A percentile compares a stretch with the other conserved stretches of the same genome.
Conservation (phyloP, 73 alveolate genomes). For the Paramecium sexaurelia region DNA sequence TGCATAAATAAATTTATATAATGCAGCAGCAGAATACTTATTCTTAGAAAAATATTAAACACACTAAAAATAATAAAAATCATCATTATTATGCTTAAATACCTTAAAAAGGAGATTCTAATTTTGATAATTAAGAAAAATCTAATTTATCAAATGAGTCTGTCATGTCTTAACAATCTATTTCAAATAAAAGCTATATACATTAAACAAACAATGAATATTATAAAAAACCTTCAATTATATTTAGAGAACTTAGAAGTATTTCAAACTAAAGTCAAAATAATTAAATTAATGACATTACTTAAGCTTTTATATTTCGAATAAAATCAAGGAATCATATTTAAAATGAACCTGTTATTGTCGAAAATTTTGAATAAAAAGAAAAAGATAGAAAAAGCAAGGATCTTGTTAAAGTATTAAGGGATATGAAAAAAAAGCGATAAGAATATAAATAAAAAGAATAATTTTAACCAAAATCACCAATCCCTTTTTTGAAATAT, state of each 20-base stretch:
- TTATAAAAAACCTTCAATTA: background rate
- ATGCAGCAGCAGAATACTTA: background rate
- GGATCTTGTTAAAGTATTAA: background rate
- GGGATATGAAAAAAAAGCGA: background rate
- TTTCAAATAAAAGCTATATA: background rate
- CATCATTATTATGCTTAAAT: background rate
- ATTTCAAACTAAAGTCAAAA: background rate
- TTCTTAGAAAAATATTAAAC: background rate
- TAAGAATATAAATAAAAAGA: background rate
- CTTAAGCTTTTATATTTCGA: background rate
- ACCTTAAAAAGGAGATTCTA: background rate
- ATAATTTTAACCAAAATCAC: background rate
- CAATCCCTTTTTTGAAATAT: background rate
- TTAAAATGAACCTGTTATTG: background rate
- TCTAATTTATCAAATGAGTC: background rate
- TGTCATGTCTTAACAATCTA: background rate
- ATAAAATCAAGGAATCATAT: background rate
- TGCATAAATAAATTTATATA: background rate
- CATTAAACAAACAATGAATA: background rate
- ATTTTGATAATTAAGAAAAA: background rate
- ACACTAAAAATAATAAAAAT: background rate
- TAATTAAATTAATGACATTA: background rate
- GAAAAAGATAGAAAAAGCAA: background rate
- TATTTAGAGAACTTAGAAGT: conserved; percentile 12
- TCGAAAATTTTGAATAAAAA: background rate